Base-by-base conservation (phyloP, 1,284 basidiomycete species). In the Malassezia sp. region DNA sequence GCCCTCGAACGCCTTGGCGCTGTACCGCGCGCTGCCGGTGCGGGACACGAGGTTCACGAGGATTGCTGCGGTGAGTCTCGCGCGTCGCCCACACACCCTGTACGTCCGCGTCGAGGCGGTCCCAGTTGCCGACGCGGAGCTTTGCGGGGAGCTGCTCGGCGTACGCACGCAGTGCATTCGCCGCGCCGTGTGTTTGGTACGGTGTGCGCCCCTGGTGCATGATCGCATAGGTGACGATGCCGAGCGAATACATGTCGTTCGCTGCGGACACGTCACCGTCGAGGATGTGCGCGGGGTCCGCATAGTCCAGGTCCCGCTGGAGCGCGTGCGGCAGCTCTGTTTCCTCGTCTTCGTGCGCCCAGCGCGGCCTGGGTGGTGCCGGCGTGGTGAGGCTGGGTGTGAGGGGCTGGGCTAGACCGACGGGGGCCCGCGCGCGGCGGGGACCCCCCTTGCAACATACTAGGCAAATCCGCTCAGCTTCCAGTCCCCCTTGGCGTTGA, bases 191-290 rank as follows among this genome's bases (percentile, higher is more conserved):
- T 57, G 83, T 93, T 60, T 79, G 79, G 73, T 88, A 95, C 2
- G 93, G 93, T 0, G 88, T 81, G 41, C 75, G 78, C 0, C 86
- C 85, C 62, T 84, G 87, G 64, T 82, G 83, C 68, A 96, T 89
- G 2, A 63, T 54, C 6, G 63, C 59, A 88, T 86, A 64, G 30
- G 96, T 79, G 21, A 96, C 71, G 61, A 85, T 90, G 5, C 91
- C 91, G 7, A 97, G 77, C 3, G 86, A 83, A 70, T 90, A 97
- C 78, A 97, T 84, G 68, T 97, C 91, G 29, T 88, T 93, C 0
- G 84, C 79, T 0, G 87, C 83, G 3, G 42, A 43, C 24, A 95
- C 75, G 18, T 81, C 76, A 63, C 91, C 87, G 70, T 96, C 90
- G 41, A 96, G 73, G 0, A 83, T 85, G 72, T 93, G 93, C 72